Evolutionary conservation across 2,329 filamentous ascomycete species (phyloP).

Genomic region (Calonectria hawksworthii): DNA sequence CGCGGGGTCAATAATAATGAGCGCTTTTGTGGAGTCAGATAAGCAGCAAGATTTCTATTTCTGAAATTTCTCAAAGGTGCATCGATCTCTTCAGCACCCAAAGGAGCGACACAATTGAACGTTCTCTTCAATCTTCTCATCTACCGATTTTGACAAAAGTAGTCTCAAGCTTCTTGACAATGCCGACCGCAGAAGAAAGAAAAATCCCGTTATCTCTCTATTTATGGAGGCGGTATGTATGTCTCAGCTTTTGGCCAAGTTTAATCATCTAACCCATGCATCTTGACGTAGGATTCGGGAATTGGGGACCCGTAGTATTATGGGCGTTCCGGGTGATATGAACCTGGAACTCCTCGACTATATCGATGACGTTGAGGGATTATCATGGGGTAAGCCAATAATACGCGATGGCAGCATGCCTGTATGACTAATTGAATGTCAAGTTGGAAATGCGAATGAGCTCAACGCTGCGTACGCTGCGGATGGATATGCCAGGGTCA

Average conservation of each 20-base stretch:
- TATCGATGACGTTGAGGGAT: slow-evolving; percentile 20
- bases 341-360: slow-evolving; percentile 30
- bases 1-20: neutral
- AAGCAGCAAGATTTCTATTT: neutral
- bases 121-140: neutral
- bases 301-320: slow-evolving; percentile 21
- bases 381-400: neutral
- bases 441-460: slow-evolving; percentile 30
- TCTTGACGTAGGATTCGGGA: slow-evolving; percentile 14
- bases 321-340: slow-evolving; percentile 29
- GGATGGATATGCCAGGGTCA: slow-evolving; percentile 29
- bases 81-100: neutral
- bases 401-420: no score
- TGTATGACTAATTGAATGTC: neutral
- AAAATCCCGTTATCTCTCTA: slow-evolving; percentile 16
- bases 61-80: neutral
- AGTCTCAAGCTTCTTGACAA: neutral
- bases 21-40: neutral
- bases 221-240: slow-evolving; percentile 21
- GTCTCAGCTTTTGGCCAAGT: neutral
- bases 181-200: slow-evolving; percentile 7
- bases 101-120: neutral
- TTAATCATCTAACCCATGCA: neutral
- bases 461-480: slow-evolving; percentile 31
- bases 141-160: neutral